Evolutionary conservation across 805 yeast species (phyloP).

Genomic region (Sungouiella thailandica): DNA sequence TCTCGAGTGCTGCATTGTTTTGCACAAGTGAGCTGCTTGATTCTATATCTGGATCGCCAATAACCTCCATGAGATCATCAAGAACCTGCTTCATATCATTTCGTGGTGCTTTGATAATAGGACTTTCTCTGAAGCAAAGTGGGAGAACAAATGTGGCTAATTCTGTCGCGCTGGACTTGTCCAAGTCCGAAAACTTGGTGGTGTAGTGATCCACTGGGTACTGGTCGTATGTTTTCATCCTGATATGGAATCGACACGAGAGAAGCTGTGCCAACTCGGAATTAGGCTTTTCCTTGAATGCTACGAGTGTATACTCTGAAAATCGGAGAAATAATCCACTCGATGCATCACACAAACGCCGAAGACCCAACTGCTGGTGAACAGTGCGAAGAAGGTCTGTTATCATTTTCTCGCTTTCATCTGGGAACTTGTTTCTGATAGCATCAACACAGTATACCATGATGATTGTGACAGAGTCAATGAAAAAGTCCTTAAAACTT

Average conservation of each 20-base stretch:
- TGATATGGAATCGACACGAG: slow-evolving; percentile 71
- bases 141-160: slow-evolving; percentile 50
- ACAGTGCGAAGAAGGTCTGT: slow-evolving; percentile 44
- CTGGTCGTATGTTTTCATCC: slow-evolving; percentile 53
- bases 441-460: slow-evolving; percentile 30
- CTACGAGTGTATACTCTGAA: slow-evolving; percentile 49
- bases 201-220: slow-evolving; percentile 63
- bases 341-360: slow-evolving; percentile 64
- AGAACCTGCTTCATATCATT: slow-evolving; percentile 68
- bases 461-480: slow-evolving; percentile 33
- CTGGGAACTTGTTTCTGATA: slow-evolving; percentile 8
- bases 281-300: slow-evolving; percentile 46
- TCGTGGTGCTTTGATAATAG: slow-evolving; percentile 54
- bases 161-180: slow-evolving; percentile 24
- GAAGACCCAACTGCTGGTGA: slow-evolving; percentile 69
- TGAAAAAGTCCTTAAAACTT: slow-evolving; percentile 42
- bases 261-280: slow-evolving; percentile 72
- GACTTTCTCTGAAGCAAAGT: slow-evolving; percentile 52
- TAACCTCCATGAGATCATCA: slow-evolving; percentile 64
- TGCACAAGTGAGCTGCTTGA: slow-evolving; percentile 37
- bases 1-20: slow-evolving; percentile 43
- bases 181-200: slow-evolving; percentile 23
- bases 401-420: slow-evolving; percentile 26
- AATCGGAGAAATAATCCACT: slow-evolving; percentile 58
- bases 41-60: slow-evolving; percentile 59